phyloP scores from a whole-genome alignment of 148 eudicot species.

The Pharnaceum exiguum region DNA sequence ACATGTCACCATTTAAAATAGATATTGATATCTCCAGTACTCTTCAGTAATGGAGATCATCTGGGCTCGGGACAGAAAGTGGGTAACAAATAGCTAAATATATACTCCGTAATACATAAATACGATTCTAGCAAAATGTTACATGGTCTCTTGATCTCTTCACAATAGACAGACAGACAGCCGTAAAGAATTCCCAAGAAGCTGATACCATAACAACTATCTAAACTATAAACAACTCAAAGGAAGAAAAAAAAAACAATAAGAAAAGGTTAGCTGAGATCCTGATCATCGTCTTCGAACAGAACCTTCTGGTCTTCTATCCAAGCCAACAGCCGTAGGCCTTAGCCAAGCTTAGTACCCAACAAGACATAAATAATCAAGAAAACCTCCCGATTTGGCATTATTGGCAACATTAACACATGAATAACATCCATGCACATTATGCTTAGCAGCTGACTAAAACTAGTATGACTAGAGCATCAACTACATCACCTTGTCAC shows the following conservation, averaged over 20 bases:
- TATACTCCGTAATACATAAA: no score
- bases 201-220: background rate
- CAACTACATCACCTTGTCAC: background rate
- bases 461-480: no score
- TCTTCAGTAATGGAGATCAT: no score
- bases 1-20: no score
- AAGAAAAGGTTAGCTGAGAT: background rate
- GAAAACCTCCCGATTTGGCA: constrained; percentile 25
- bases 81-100: no score
- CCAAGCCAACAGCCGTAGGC: no score
- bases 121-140: no score
- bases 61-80: no score
- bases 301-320: background rate
- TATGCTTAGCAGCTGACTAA: background rate
- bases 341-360: constrained; percentile 8
- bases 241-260: background rate
- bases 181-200: constrained; percentile 13
- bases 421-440: constrained; percentile 1
- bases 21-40: no score
- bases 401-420: background rate
- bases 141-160: constrained; percentile 20
- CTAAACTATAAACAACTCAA: constrained; percentile 2
- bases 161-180: constrained; percentile 13
- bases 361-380: constrained; percentile 12
- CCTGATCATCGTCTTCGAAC: background rate